phyloP scores from a whole-genome alignment of 371 early-diverging fungal species.

The Mucor indicus region DNA sequence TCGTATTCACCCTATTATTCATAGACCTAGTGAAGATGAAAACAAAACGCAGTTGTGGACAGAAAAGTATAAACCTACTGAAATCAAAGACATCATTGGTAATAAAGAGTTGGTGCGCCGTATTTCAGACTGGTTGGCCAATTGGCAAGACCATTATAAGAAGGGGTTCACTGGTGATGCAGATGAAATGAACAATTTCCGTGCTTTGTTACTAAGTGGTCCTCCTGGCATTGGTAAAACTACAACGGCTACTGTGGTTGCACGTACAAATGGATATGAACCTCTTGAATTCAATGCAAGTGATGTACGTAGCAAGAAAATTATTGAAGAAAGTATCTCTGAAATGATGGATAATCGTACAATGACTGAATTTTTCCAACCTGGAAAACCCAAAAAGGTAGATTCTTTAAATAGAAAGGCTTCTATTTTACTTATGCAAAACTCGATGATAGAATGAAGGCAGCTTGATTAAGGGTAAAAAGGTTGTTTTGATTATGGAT shows the following conservation, averaged over 20 bases:
- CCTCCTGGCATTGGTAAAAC: slow-evolving; percentile 99
- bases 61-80: slow-evolving; percentile 93
- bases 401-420: no score
- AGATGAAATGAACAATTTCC: slow-evolving; percentile 23
- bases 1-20: not conserved
- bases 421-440: no score
- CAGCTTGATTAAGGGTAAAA: slow-evolving; percentile 1
- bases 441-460: no score
- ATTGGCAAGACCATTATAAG: slow-evolving; percentile 24
- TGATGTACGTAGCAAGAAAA: slow-evolving; percentile 93
- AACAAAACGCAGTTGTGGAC: slow-evolving; percentile 68
- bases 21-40: not conserved
- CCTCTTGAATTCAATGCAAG: slow-evolving; percentile 98
- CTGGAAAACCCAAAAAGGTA: slow-evolving; percentile 1
- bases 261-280: slow-evolving; percentile 77
- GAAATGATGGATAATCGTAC: slow-evolving; percentile 65
- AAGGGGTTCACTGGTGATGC: slow-evolving; percentile 11
- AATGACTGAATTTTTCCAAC: slow-evolving; percentile 64
- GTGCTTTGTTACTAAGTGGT: slow-evolving; percentile 92
- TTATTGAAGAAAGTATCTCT: slow-evolving; percentile 63
- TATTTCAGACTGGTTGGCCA: slow-evolving; percentile 17
- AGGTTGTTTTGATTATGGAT: slow-evolving; percentile 95
- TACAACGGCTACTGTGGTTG: slow-evolving; percentile 91
- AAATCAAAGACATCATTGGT: slow-evolving; percentile 86
- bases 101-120: slow-evolving; percentile 77